Conservation (phyloP, 2,329 filamentous ascomycete genomes). For the Arachnopeziza araneosa region DNA sequence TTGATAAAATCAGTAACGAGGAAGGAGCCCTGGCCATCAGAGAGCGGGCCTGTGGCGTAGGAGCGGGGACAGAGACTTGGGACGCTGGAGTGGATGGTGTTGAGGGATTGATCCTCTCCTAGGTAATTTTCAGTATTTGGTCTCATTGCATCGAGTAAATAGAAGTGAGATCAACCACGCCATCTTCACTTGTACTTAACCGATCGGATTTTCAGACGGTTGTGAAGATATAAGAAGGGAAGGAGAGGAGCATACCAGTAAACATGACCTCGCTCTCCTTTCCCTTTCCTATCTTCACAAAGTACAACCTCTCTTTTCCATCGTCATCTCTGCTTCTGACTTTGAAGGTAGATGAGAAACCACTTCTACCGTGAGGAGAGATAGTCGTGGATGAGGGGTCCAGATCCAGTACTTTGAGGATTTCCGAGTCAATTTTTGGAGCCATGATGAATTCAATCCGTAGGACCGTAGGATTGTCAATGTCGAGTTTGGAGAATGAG, state of each 20-base stretch:
- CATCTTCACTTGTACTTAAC: too few species aligned
- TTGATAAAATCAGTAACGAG: slow-evolving; percentile 78
- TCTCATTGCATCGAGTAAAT: too few species aligned
- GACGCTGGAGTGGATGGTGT: slow-evolving; percentile 68
- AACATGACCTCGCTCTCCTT: slow-evolving; percentile 55
- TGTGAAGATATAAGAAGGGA: neutral
- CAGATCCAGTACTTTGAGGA: slow-evolving; percentile 55
- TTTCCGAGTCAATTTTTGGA: slow-evolving; percentile 53
- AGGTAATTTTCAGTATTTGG: slow-evolving; percentile 14
- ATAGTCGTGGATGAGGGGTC: slow-evolving; percentile 50
- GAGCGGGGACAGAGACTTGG: slow-evolving; percentile 72
- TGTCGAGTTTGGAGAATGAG: neutral
- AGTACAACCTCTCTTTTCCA: slow-evolving; percentile 43
- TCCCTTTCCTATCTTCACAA: slow-evolving; percentile 66
- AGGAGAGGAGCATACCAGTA: slow-evolving; percentile 41
- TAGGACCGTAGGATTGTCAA: neutral
- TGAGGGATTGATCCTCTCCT: slow-evolving; percentile 80
- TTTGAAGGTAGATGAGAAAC: slow-evolving; percentile 64
- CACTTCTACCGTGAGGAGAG: slow-evolving; percentile 57
- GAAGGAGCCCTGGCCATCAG: slow-evolving; percentile 36
- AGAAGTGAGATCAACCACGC: too few species aligned
- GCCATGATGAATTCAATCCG: slow-evolving; percentile 31
- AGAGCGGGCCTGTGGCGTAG: slow-evolving; percentile 58
- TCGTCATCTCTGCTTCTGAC: slow-evolving; percentile 36
- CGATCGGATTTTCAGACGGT: too few species aligned